A percentile compares a stretch with the other conserved stretches of the same genome.
These are phyloP conservation scores for Phyllosticta citrichinensis DNA, from an alignment of 2,329 filamentous ascomycete genomes.

Conservation along the genomic window DNA sequence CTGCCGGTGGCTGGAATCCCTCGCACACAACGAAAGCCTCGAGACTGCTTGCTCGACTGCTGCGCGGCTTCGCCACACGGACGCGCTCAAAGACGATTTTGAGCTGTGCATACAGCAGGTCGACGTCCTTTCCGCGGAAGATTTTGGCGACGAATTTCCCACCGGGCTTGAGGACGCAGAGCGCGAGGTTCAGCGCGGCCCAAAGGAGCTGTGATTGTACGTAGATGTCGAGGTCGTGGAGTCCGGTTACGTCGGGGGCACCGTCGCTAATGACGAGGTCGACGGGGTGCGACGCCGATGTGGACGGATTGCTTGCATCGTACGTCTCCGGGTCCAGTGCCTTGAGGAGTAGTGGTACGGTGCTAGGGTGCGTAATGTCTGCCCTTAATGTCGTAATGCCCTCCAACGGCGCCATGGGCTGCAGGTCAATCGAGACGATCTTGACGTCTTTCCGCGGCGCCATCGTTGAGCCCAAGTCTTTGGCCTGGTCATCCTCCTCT, in stretches of 20 bases:
- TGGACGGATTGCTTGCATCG: slow-evolving; percentile 22
- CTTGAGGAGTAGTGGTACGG: slow-evolving; percentile 76
- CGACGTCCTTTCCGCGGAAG: slow-evolving; percentile 90
- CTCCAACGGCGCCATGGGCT: slow-evolving; percentile 88
- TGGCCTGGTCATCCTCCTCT: slow-evolving; percentile 14
- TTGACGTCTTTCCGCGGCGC: slow-evolving; percentile 62
- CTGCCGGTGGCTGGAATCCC: slow-evolving; percentile 70
- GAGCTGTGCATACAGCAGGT: slow-evolving; percentile 76
- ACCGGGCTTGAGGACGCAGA: slow-evolving; percentile 84
- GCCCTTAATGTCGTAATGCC: slow-evolving; percentile 88
- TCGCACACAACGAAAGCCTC: slow-evolving; percentile 96
- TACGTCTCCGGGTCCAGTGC: slow-evolving; percentile 64
- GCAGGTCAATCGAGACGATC: slow-evolving; percentile 91
- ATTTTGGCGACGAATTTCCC: slow-evolving; percentile 98
- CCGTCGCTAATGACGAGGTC: slow-evolving; percentile 94
- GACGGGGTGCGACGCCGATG: slow-evolving; percentile 59
- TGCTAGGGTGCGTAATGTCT: slow-evolving; percentile 95
- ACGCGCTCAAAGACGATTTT: slow-evolving; percentile 84
- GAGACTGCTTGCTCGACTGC: slow-evolving; percentile 89
- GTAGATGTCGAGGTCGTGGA: slow-evolving; percentile 97
- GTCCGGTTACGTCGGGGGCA: slow-evolving; percentile 88
- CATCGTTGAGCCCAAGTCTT: slow-evolving; percentile 21
- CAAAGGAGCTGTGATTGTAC: slow-evolving; percentile 93
- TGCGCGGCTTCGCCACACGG: slow-evolving; percentile 84
- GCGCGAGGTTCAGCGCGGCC: slow-evolving; percentile 82